These are phyloP conservation scores for Senecio squalidus DNA, from an alignment of 140 eudicot genomes.

Conservation along the genomic window DNA sequence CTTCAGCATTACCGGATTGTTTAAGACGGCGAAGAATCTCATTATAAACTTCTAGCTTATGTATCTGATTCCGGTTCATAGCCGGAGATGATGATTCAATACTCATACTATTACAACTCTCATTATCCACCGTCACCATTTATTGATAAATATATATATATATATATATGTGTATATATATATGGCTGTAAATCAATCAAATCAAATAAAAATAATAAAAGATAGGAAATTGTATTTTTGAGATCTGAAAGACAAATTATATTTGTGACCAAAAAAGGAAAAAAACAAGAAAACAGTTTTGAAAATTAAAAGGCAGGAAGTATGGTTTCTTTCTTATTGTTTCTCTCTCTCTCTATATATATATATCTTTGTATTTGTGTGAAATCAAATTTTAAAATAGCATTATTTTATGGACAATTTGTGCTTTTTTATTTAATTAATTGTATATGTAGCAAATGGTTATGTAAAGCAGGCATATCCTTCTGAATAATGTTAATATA, in stretches of 20 bases:
- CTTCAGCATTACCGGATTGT: slow-evolving; percentile 51
- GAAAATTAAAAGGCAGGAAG: too few relatives aligned
- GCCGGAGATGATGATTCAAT: slow-evolving; percentile 40
- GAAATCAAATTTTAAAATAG: not conserved
- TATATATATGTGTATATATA: not conserved
- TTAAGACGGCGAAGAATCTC: slow-evolving; percentile 80
- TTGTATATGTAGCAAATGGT: too few relatives aligned
- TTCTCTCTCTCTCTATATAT: not conserved
- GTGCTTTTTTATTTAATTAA: too few relatives aligned
- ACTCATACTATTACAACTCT: slow-evolving; percentile 57
- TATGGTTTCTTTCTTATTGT: not conserved
- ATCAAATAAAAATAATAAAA: too few relatives aligned
- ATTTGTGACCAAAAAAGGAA: too few relatives aligned
- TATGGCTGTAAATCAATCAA: too few relatives aligned
- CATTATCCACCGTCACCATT: slow-evolving; percentile 86
- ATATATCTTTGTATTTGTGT: not conserved
- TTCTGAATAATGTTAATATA: too few relatives aligned
- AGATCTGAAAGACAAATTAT: too few relatives aligned
- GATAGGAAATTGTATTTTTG: too few relatives aligned
- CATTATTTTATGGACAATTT: not conserved
- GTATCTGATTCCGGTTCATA: slow-evolving; percentile 45
- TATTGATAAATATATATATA: not conserved
- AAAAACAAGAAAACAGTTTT: too few relatives aligned
- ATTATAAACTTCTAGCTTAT: slow-evolving; percentile 74
- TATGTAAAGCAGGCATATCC: too few relatives aligned